Evolutionary conservation across 2,329 filamentous ascomycete genomes (phyloP).

Genomic region (Ophiostoma ips): DNA sequence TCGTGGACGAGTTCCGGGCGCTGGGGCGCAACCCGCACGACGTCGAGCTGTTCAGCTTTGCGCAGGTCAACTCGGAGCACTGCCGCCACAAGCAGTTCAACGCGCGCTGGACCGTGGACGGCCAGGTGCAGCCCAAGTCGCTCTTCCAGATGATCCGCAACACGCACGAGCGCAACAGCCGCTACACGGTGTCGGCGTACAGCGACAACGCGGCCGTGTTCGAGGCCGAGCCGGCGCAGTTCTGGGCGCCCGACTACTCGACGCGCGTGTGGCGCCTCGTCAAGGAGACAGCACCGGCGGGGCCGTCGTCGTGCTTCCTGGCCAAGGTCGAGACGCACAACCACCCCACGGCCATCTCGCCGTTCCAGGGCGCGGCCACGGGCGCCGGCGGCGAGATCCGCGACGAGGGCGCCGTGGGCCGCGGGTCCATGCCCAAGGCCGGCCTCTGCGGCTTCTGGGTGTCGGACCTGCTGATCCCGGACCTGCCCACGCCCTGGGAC

Average conservation of each 20-base stretch:
- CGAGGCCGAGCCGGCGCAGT: conserved; percentile 54
- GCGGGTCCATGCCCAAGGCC: conserved; percentile 85
- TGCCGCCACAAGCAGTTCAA: conserved; percentile 85
- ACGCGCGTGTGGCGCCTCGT: conserved; percentile 80
- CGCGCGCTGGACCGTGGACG: conserved; percentile 89
- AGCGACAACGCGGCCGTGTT: conserved; percentile 96
- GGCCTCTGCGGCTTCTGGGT: conserved; percentile 90
- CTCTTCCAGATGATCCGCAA: conserved; percentile 95
- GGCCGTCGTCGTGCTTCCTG: conserved; percentile 52
- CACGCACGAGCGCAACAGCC: conserved; percentile 70
- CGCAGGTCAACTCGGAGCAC: conserved; percentile 97
- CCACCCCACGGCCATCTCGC: conserved; percentile 90
- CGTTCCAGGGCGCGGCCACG: conserved; percentile 83
- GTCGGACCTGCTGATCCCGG: conserved; percentile 84
- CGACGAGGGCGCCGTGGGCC: conserved; percentile 86
- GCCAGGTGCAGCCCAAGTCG: conserved; percentile 60
- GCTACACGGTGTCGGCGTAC: conserved; percentile 86
- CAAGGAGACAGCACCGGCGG: conserved; percentile 74
- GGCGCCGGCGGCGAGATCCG: conserved; percentile 91
- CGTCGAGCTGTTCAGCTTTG: conserved; percentile 98
- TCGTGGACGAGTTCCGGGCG: conserved; percentile 68
- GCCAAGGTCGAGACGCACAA: conserved; percentile 98
- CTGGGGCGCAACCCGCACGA: conserved; percentile 61
- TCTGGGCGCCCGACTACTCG: conserved; percentile 78
- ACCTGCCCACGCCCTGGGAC: conserved; percentile 75